Base-by-base conservation (phyloP, 371 early-diverging fungal genomes). In the Gilbertella persicaria region DNA sequence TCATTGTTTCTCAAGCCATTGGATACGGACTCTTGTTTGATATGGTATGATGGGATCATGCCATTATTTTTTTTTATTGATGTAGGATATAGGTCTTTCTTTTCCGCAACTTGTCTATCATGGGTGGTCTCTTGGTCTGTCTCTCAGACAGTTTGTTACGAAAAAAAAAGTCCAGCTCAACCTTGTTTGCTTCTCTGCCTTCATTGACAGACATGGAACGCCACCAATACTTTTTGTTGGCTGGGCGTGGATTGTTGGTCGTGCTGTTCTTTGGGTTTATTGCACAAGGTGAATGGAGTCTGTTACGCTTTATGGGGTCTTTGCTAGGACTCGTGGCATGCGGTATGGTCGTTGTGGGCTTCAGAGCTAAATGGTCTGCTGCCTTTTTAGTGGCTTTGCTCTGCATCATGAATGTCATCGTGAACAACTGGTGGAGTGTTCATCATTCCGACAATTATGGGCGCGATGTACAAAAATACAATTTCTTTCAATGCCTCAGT, bases 401-500 rank as follows among this genome's bases (percentile, higher is more conserved):
- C 49, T 86, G 84, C 35, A 74, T 97, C 57, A 81, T 87, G 66
- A 96, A 97, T 66, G 74, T 97, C 45, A 55, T 90, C 24, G 80
- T 93, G 48, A 96, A 97, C 74, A 92, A 95, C 81, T 97, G 95
- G 94, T 96, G 96, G 96, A 79, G 88, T 4, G 70, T 90, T 41
- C 89, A 90, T 61, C 86, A 85, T 43, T 74, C 81, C 38, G n/a
- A n/a, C n/a, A 71, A 81, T 42, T 75, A 83, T 23, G 84, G 85
- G 50, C 78, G 86, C 54, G 97, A 97, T 50, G n/a, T n/a, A n/a
- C n/a, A n/a, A n/a, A n/a, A n/a, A n/a, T n/a, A n/a, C n/a, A n/a
- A 97, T 73, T 97, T 97, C 62, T 97, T 96, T 89, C 96, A 97
- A 71, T 96, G 91, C 12, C 78, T 96, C 26, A 93, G 94, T 17